These are phyloP conservation scores for Aciculoconidium aculeatum DNA, from an alignment of 805 yeast genomes.

Conservation along the genomic window DNA sequence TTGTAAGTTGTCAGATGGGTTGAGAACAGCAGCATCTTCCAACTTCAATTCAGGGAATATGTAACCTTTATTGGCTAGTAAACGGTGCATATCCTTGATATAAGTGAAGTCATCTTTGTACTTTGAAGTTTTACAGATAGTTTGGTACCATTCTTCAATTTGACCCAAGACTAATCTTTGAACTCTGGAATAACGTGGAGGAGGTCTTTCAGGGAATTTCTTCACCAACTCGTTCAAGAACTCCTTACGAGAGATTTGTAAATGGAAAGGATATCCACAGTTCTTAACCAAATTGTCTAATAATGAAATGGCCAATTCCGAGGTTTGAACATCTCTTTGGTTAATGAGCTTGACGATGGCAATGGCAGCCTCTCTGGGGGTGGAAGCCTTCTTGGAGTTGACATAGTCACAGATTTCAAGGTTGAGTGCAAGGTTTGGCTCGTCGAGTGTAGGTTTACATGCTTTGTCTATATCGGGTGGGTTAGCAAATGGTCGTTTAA, in stretches of 20 bases:
- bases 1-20: conserved; percentile 81
- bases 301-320: conserved; percentile 74
- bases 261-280: conserved; percentile 95
- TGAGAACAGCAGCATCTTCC: conserved; percentile 89
- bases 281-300: conserved; percentile 91
- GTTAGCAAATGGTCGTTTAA: too few relatives aligned
- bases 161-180: conserved; percentile 84
- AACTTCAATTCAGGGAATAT: conserved; percentile 84
- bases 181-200: conserved; percentile 72
- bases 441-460: conserved; percentile 72
- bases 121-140: conserved; percentile 82
- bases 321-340: conserved; percentile 76
- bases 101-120: conserved; percentile 89
- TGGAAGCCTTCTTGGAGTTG: conserved; percentile 84
- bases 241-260: conserved; percentile 92
- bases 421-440: conserved; percentile 85
- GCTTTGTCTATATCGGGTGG: conserved; percentile 54
- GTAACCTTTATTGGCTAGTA: conserved; percentile 86
- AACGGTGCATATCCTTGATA: conserved; percentile 92
- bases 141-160: conserved; percentile 96
- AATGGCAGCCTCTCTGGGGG: conserved; percentile 89
- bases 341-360: conserved; percentile 79
- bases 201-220: conserved; percentile 92
- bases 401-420: conserved; percentile 90
- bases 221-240: conserved; percentile 90